phyloP scores from a whole-genome alignment of 2,329 filamentous ascomycete genomes.

The Dendrostoma leiphaemia region DNA sequence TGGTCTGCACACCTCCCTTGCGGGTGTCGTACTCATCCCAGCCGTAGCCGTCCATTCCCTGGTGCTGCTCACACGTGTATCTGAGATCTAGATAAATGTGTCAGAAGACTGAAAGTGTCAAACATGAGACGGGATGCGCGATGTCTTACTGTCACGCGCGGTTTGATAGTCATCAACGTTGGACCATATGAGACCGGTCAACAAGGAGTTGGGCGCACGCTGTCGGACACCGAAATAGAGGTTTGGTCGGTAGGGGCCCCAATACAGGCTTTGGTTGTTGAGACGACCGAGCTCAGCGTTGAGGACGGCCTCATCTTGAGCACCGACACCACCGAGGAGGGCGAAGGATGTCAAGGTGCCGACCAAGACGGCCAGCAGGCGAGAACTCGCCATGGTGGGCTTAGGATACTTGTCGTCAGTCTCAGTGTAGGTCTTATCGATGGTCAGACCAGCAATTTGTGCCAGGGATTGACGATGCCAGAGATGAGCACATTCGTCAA shows the following conservation, averaged over 20 bases:
- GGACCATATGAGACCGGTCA: conserved; percentile 84
- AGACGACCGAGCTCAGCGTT: conserved; percentile 48
- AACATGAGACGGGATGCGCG: neutral
- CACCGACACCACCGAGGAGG: conserved; percentile 20
- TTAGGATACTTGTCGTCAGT: conserved; percentile 13
- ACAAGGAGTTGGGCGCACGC: conserved; percentile 75
- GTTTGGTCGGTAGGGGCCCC: conserved; percentile 94
- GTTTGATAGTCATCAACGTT: conserved; percentile 76
- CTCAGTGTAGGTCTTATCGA: neutral
- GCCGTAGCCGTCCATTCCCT: conserved; percentile 91
- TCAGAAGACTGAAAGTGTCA: conserved; percentile 6
- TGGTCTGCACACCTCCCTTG: conserved; percentile 81
- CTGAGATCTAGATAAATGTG: conserved; percentile 63
- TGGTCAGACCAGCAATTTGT: neutral
- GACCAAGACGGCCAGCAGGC: conserved; percentile 28
- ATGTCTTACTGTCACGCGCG: conserved; percentile 73
- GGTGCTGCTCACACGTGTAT: conserved; percentile 94
- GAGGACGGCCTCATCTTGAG: conserved; percentile 36
- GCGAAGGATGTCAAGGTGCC: conserved; percentile 23
- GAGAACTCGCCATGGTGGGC: conserved; percentile 22
- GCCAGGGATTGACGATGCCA: neutral
- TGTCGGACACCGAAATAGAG: conserved; percentile 91
- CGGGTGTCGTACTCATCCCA: conserved; percentile 97
- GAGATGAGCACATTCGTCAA: neutral
- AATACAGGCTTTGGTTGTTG: conserved; percentile 84